Conservation (phyloP, 2,329 filamentous ascomycete genomes). For the Alternaria incomplexa region DNA sequence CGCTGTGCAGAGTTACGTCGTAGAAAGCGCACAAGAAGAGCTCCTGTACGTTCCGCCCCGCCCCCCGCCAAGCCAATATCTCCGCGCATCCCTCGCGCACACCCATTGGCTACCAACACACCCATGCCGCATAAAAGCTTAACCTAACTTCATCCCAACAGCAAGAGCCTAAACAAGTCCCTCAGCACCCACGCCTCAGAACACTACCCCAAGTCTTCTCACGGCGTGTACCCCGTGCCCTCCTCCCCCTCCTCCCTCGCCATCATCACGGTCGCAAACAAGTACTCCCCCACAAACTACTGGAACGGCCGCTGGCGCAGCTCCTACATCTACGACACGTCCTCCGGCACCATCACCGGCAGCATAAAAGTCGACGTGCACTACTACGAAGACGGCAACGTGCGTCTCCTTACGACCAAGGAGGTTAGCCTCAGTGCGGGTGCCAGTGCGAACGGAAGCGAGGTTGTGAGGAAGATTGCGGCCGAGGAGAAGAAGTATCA, state of each 20-base stretch:
- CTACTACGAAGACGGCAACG: slow-evolving; percentile 99
- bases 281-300: slow-evolving; percentile 98
- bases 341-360: slow-evolving; percentile 71
- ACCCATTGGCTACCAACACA: not conserved
- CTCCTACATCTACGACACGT: slow-evolving; percentile 78
- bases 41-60: slow-evolving; percentile 68
- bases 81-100: not conserved
- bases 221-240: slow-evolving; percentile 77
- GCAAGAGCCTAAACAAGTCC: slow-evolving; percentile 82
- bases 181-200: slow-evolving; percentile 79
- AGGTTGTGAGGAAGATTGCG: slow-evolving; percentile 79
- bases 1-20: slow-evolving; percentile 75
- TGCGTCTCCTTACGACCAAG: slow-evolving; percentile 90
- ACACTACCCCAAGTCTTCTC: slow-evolving; percentile 83
- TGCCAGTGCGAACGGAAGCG: slow-evolving; percentile 65
- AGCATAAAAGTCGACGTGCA: slow-evolving; percentile 93
- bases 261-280: slow-evolving; percentile 87
- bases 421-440: slow-evolving; percentile 67
- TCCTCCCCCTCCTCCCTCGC: slow-evolving; percentile 78
- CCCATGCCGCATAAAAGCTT: not conserved
- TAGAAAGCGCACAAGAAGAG: slow-evolving; percentile 78
- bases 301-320: slow-evolving; percentile 99
- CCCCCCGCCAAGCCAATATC: not conserved
- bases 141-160: slow-evolving; percentile 44
- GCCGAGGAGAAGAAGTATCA: slow-evolving; percentile 89